Evolutionary conservation across 2,329 filamentous ascomycete genomes (phyloP), one percentile per base, ranked within the genome.

Genomic region (Fusarium secorum): DNA sequence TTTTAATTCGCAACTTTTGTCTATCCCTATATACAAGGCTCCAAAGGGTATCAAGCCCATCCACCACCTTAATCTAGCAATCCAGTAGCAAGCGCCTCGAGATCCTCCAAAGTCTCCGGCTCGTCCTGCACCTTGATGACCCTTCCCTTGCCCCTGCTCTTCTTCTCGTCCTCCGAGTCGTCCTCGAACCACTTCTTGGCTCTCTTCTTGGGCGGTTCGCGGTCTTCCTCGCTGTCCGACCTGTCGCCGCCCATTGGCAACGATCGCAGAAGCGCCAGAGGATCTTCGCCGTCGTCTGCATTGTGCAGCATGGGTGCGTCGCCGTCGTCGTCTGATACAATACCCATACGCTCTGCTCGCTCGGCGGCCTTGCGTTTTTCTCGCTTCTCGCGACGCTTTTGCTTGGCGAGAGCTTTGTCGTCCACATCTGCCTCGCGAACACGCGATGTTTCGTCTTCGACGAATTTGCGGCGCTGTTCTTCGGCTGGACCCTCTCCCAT

Each of bases 121-220:
- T 93, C 90, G 56, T 90, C 86, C 18, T 85, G 85, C 74, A 88
- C 85, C 81, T 88, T 87, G 76, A 91, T 85, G 49, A 89, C 86
- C 81, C 85, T 86, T 78, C 85, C 83, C 76, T 81, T 83, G 61
- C 79, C 78, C 72, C 81, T 82, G 74, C 79, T 80, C 66, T 78
- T 77, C 53, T 75, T 75, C 53, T 80, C 81, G 57, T 83, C 82
- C 78, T 93, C 93, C 4, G 86, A 87, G 65, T 90, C 90, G 65
- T 90, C 87, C 79, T 94, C 85, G 82, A 94, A 94, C 91, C 91
- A 93, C 81, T 94, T 94, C 88, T 92, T 93, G 65, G 87, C 84
- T 80, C 88, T 90, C 85, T 82, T 82, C 75, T 80, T 82, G 22
- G 86, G 85, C 52, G 83, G 83, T 79, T 80, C 71, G 81, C 81